Evolutionary conservation across 2,329 filamentous ascomycete species (phyloP).

Genomic region (Aspergillus aculeatinus): DNA sequence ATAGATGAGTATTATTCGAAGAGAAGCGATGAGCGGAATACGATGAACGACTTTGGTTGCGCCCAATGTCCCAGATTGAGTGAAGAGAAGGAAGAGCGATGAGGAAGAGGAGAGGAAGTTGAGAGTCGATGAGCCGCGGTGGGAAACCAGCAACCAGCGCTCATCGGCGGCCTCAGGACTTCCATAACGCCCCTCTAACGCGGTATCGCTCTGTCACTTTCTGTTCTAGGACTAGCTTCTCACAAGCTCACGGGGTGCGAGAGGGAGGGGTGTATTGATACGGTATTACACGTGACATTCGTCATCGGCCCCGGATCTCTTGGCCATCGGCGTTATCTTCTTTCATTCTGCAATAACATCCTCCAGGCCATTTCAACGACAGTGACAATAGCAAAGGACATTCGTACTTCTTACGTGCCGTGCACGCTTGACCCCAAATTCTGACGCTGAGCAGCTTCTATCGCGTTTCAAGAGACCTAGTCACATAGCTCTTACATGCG

Average conservation of each 20-base stretch:
- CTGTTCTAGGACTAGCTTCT: constrained; percentile 1
- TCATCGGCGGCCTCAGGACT: constrained; percentile 12
- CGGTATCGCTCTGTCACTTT: not conserved
- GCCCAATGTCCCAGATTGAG: not conserved
- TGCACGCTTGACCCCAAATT: too few species aligned
- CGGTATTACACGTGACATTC: constrained; percentile 18
- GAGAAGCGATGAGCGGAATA: constrained; percentile 6
- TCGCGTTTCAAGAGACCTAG: not conserved
- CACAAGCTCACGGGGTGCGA: not conserved
- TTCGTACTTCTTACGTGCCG: not conserved
- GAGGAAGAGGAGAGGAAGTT: not conserved
- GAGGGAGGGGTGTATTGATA: constrained; percentile 9
- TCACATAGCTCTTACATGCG: not conserved
- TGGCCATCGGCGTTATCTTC: not conserved
- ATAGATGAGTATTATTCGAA: constrained; percentile 12
- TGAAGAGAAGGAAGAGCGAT: constrained; percentile 2
- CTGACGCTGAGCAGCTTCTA: not conserved
- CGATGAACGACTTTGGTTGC: not conserved
- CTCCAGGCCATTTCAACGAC: not conserved
- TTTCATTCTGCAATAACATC: not conserved
- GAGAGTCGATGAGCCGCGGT: constrained; percentile 7
- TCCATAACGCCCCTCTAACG: constrained; percentile 10
- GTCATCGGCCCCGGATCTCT: not conserved
- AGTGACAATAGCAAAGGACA: too few species aligned
- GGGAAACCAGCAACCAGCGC: not conserved